A percentile compares a stretch with the other conserved stretches of the same genome.
Conservation (phyloP, 225 moss, liverwort and hornwort species). For the Straminergon stramineum region DNA sequence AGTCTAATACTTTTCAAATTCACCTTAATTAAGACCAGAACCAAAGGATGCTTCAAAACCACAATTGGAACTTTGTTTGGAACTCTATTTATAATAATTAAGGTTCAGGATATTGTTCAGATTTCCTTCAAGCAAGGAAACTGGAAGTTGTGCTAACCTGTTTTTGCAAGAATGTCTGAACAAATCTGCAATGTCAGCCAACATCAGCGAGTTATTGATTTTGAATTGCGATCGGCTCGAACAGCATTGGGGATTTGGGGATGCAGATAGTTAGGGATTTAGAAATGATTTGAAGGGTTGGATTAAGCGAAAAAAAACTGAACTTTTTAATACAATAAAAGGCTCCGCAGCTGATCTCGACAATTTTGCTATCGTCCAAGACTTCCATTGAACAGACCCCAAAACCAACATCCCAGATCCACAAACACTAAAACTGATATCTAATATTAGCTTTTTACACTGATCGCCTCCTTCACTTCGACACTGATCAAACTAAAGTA, state of each 20-base stretch:
- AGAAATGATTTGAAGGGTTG: not conserved
- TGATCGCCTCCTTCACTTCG: not conserved
- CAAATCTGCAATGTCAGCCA: conserved; percentile 55
- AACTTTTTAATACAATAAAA: not conserved
- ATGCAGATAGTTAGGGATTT: not conserved
- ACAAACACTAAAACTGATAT: not conserved
- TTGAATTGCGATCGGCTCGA: not conserved
- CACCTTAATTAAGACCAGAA: not conserved
- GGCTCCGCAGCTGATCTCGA: not conserved
- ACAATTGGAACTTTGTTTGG: not conserved
- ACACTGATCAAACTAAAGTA: not conserved
- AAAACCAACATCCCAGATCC: not conserved
- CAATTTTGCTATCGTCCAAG: not conserved
- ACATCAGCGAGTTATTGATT: not conserved
- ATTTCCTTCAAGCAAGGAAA: not conserved
- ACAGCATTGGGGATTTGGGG: not conserved
- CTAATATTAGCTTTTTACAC: not conserved
- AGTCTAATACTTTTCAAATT: not conserved
- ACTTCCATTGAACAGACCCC: not conserved
- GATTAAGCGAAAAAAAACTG: not conserved
- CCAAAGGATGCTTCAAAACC: not conserved
- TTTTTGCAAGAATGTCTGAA: conserved; percentile 59
- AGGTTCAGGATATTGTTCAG: not conserved
- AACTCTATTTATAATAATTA: not conserved
- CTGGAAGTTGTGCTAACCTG: conserved; percentile 34